Evolutionary conservation across 306 rosid species (phyloP), one percentile per base, ranked within the genome.

Genomic region (Quillaja saponaria): DNA sequence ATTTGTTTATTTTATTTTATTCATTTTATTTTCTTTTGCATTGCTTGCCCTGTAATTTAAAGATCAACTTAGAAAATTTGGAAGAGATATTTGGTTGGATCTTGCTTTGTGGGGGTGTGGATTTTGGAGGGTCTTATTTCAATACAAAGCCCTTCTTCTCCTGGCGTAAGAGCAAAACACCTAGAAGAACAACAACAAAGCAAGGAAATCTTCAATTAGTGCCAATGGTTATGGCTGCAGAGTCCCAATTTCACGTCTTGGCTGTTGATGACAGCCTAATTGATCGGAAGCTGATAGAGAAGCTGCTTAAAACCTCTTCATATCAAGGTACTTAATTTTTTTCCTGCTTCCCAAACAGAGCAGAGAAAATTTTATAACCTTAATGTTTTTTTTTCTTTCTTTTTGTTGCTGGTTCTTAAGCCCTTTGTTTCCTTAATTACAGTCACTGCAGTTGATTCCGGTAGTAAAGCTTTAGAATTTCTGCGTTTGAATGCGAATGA

Each of bases 401-500:
- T 1, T 13, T 71, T 1, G 8, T 34, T 65, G 41, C 28, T 60
- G 15, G 28, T 56, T 5, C 45, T 57, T 35, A 41, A 28, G 56
- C 47, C 17, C 34, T 44, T 13, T 49, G 37, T 55, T 54, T 67
- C 58, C 42, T 46, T 38, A 39, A 68, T 79, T 77, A 34, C 90
- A 91, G 98, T 91, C 64, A 91, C 96, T 38, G 79, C 98, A 3
- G 98, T 91, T 80, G 98, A 91, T 81, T 91, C 98, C 37, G 98
- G 98, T 58, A 86, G 87, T 58, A 91, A 91, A 73, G 98, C 98
- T 66, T 78, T 91, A 33, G 95, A 91, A 78, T 88, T 88, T 79
- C 79, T 91, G 68, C 96, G 96, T 2, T 75, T 87, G 64, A 61
- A 57, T 63, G 78, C 78, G 51, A 74, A 80, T 82, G 95, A 81